Conservation (phyloP, 1,284 basidiomycete species). For the Mycena citricolor region DNA sequence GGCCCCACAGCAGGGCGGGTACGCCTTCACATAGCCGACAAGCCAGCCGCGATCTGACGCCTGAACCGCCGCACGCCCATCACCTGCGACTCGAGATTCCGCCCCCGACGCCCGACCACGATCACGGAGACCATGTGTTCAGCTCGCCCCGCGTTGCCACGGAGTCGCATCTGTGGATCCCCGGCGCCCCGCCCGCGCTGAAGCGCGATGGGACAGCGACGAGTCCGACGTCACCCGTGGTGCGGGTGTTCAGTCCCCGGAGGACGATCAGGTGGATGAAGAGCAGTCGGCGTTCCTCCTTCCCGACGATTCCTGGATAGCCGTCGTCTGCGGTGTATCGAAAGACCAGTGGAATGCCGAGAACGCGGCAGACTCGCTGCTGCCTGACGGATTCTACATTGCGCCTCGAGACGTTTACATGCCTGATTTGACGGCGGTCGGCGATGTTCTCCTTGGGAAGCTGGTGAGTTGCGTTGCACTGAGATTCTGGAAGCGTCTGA, state of each 20-base stretch:
- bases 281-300: conserved; percentile 43
- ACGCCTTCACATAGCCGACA: conserved; percentile 31
- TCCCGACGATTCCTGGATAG: conserved; percentile 72
- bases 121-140: conserved; percentile 5
- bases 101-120: neutral
- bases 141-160: conserved; percentile 39
- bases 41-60: conserved; percentile 25
- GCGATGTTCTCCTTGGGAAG: conserved; percentile 77
- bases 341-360: conserved; percentile 53
- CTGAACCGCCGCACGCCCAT: conserved; percentile 5
- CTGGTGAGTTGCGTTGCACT: conserved; percentile 42
- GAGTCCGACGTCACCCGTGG: conserved; percentile 18
- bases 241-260: conserved; percentile 3
- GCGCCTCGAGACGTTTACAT: conserved; percentile 76
- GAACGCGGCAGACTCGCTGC: conserved; percentile 37
- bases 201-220: conserved; percentile 32
- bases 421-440: conserved; percentile 73
- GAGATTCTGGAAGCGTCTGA: conserved; percentile 2
- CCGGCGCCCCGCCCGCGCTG: conserved; percentile 47
- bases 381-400: conserved; percentile 73
- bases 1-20: conserved; percentile 45
- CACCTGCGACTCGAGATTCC: conserved; percentile 3
- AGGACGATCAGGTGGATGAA: conserved; percentile 23
- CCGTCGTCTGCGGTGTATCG: conserved; percentile 72
- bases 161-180: conserved; percentile 49